phyloP scores from a whole-genome alignment of 306 rosid species.

The Dryas drummondii region DNA sequence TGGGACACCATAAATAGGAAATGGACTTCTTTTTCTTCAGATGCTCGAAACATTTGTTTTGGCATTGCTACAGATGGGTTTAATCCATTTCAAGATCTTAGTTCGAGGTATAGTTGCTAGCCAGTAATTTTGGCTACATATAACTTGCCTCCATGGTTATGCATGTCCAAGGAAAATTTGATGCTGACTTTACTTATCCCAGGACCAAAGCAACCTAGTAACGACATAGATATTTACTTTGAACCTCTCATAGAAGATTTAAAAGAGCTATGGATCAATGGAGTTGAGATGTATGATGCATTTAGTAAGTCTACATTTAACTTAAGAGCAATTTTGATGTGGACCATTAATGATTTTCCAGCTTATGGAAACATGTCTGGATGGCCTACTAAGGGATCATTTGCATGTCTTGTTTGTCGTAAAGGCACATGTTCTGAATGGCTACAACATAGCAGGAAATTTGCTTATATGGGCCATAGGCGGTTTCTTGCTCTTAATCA shows the following conservation, averaged over 20 bases:
- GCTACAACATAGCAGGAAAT: no score
- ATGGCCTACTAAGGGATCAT: no score
- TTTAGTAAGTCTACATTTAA: background rate
- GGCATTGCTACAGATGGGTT: background rate
- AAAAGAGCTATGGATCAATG: no score
- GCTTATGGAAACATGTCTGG: no score
- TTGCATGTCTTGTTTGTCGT: no score
- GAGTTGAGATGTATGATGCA: background rate
- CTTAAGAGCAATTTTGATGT: background rate
- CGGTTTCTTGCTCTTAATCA: background rate
- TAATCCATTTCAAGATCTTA: background rate
- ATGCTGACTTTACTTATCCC: background rate
- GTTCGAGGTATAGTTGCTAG: constrained; percentile 13
- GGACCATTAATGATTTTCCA: constrained; percentile 6
- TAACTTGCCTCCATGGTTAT: constrained; percentile 3
- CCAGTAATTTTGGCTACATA: background rate
- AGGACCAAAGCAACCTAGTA: background rate
- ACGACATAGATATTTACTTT: background rate
- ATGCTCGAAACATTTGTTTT: background rate
- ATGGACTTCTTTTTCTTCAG: background rate
- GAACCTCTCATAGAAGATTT: no score
- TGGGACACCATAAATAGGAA: background rate
- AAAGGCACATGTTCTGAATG: no score
- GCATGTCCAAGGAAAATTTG: constrained; percentile 5
- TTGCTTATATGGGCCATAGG: no score